Conservation (phyloP, 163 green algal genomes). For the Chlamydomonas reinhardtii region DNA sequence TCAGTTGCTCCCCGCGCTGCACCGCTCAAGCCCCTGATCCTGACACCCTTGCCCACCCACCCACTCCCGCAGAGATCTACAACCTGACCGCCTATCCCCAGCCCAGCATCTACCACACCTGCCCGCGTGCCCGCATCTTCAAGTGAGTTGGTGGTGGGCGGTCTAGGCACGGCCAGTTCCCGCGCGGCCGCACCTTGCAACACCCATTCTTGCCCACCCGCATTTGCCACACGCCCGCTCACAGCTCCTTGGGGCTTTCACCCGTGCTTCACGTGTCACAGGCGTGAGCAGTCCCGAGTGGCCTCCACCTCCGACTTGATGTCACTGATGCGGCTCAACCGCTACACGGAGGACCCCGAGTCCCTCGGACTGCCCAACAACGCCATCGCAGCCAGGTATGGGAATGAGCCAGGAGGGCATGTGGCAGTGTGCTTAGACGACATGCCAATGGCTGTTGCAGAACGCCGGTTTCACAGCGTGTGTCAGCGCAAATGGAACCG, state of each 20-base stretch:
- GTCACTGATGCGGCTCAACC: slow-evolving; percentile 49
- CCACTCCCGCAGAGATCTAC: slow-evolving; percentile 21
- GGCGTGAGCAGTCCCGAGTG: slow-evolving; percentile 10
- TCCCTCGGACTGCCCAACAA: slow-evolving; percentile 46
- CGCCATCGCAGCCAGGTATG: slow-evolving; percentile 53
- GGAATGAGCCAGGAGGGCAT: not conserved
- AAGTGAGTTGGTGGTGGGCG: not conserved
- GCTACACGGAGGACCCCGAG: slow-evolving; percentile 47
- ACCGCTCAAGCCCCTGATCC: no score
- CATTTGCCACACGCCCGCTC: no score
- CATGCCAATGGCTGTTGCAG: no score
- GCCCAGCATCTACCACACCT: slow-evolving; percentile 46
- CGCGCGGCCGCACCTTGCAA: no score
- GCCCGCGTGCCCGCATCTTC: slow-evolving; percentile 52
- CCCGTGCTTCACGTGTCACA: not conserved
- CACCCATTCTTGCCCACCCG: no score
- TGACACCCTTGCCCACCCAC: no score
- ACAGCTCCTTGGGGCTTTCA: not conserved
- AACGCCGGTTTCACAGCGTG: no score
- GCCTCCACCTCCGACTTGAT: not conserved
- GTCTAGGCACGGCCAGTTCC: no score
- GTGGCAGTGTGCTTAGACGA: no score
- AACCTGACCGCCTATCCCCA: slow-evolving; percentile 33
- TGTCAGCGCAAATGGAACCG: no score
- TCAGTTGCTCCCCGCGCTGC: no score